Percentiles rank a stretch among this genome's conserved stretches.
Evolutionary conservation across 1,284 basidiomycete genomes (phyloP).

Genomic region (Cryptococcus sp.): DNA sequence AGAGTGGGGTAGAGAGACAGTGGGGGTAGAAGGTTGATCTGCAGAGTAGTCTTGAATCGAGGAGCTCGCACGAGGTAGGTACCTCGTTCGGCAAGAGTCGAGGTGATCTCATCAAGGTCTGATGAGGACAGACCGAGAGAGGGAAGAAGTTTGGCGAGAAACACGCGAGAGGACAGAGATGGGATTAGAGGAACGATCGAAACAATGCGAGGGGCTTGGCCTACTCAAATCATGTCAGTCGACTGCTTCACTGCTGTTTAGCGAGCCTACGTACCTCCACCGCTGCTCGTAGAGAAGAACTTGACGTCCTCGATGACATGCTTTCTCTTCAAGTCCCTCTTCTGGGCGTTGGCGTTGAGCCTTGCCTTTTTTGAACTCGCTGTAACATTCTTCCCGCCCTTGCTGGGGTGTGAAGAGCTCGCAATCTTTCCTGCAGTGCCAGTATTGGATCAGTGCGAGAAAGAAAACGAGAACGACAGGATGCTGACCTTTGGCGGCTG

Average conservation of each 20-base stretch:
- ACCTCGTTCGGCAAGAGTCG: conserved; percentile 43
- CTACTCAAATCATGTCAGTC: conserved; percentile 15
- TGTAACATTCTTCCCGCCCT: conserved; percentile 27
- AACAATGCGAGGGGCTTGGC: conserved; percentile 51
- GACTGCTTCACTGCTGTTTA: neutral
- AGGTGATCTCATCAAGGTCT: conserved; percentile 39
- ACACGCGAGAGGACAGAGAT: conserved; percentile 59
- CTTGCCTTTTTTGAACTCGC: conserved; percentile 42
- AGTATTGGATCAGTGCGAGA: no score
- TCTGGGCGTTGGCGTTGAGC: conserved; percentile 44
- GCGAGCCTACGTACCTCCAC: conserved; percentile 35
- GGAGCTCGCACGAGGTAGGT: conserved; percentile 72
- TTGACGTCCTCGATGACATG: conserved; percentile 55
- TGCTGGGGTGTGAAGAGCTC: conserved; percentile 19
- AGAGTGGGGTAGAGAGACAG: conserved; percentile 71
- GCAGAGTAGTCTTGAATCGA: conserved; percentile 82
- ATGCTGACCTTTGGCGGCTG: conserved; percentile 69
- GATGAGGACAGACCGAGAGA: conserved; percentile 61
- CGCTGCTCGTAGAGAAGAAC: conserved; percentile 49
- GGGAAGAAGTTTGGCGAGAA: conserved; percentile 68
- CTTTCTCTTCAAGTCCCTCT: conserved; percentile 62
- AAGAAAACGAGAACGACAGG: neutral
- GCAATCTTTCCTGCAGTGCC: conserved; percentile 62
- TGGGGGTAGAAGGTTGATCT: conserved; percentile 74
- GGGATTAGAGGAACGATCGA: conserved; percentile 48